A percentile compares a stretch with the other conserved stretches of the same genome.
Conservation (phyloP, 805 yeast species). For the Cyberlindnera xishuangbannaensis region DNA sequence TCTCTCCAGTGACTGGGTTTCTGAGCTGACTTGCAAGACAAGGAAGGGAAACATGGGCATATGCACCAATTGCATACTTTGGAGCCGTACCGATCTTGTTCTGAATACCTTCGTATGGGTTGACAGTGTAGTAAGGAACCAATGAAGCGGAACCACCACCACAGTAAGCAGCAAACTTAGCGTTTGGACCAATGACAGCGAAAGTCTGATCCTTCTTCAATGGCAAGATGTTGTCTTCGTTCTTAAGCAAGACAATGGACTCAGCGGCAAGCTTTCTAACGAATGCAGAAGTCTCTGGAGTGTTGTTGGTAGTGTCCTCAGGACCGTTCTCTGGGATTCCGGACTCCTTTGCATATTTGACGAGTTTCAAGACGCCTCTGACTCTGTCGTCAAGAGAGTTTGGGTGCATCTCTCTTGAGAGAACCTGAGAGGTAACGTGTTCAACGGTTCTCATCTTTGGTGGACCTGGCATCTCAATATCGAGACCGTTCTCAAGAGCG, state of each 20-base stretch:
- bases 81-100: constrained; percentile 23
- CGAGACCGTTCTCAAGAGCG: constrained; percentile 49
- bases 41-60: constrained; percentile 31
- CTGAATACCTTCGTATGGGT: constrained; percentile 44
- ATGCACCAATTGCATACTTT: constrained; percentile 32
- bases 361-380: constrained; percentile 41
- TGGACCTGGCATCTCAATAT: constrained; percentile 66
- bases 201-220: constrained; percentile 36
- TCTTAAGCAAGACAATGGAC: constrained; percentile 51
- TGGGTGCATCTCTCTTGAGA: constrained; percentile 33
- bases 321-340: constrained; percentile 28
- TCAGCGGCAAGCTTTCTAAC: constrained; percentile 43
- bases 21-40: constrained; percentile 25
- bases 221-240: constrained; percentile 44
- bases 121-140: constrained; percentile 39
- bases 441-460: constrained; percentile 37
- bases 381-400: constrained; percentile 45
- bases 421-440: constrained; percentile 37
- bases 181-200: constrained; percentile 59
- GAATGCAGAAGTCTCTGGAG: constrained; percentile 39
- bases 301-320: constrained; percentile 32
- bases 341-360: constrained; percentile 38
- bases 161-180: constrained; percentile 40
- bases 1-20: constrained; percentile 20
- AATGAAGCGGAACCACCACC: constrained; percentile 64